A percentile compares a stretch with the other conserved stretches of the same genome.
phyloP scores from a whole-genome alignment of 2,329 filamentous ascomycete species.

The Cercospora sojina region DNA sequence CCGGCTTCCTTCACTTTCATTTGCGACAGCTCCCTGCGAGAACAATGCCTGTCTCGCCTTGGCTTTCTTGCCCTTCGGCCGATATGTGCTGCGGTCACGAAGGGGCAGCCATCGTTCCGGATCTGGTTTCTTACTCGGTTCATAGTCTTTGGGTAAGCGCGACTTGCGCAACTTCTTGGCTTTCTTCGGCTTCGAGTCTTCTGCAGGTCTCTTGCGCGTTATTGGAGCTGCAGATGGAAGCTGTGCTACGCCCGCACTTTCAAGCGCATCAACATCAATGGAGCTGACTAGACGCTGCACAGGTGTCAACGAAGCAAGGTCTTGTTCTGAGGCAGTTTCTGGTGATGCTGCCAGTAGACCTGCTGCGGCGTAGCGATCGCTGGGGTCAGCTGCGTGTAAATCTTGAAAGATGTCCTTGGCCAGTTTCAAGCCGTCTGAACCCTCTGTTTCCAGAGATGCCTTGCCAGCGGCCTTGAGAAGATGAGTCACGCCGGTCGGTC shows the following conservation, averaged over 20 bases:
- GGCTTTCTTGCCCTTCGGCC: conserved; percentile 86
- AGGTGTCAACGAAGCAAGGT: conserved; percentile 59
- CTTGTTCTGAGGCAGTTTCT: conserved; percentile 52
- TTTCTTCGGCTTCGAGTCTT: conserved; percentile 50
- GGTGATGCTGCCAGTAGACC: conserved; percentile 80
- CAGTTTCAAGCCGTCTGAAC: conserved; percentile 63
- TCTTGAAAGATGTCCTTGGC: conserved; percentile 78
- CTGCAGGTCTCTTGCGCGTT: conserved; percentile 53
- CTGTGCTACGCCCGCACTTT: conserved; percentile 63
- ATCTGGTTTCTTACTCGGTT: conserved; percentile 76
- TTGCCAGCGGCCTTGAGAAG: conserved; percentile 80
- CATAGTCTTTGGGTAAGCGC: conserved; percentile 70
- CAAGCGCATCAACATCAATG: conserved; percentile 61
- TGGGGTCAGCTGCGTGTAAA: conserved; percentile 64
- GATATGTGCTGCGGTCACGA: conserved; percentile 82
- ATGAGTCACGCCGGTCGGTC: conserved; percentile 50
- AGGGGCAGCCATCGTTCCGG: conserved; percentile 92
- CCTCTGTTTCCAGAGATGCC: conserved; percentile 73
- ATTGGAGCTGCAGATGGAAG: conserved; percentile 28
- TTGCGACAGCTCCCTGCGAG: conserved; percentile 83
- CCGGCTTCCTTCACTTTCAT: conserved; percentile 44
- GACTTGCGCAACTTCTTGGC: conserved; percentile 59
- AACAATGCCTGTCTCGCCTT: conserved; percentile 65
- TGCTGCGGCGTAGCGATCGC: conserved; percentile 69
- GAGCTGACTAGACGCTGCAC: conserved; percentile 61